These are phyloP conservation scores for Hemileccinum rubropunctum DNA, from an alignment of 768 basidiomycete species.

Conservation along the genomic window DNA sequence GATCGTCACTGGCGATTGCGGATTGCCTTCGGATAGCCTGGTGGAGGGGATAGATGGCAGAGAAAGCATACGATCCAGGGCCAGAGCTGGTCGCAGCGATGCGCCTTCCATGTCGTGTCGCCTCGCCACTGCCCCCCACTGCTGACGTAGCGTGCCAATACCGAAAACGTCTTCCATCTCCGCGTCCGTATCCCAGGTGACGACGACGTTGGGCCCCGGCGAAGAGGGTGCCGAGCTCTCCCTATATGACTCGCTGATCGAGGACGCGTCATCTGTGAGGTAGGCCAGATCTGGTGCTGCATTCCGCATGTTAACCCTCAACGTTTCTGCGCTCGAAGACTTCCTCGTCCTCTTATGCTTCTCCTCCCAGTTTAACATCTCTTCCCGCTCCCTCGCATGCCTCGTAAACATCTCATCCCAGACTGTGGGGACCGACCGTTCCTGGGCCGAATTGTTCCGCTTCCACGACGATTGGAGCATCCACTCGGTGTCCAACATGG, in stretches of 20 bases:
- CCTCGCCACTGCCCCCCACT: not conserved
- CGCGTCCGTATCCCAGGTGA: conserved; percentile 14
- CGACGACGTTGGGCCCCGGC: conserved; percentile 12
- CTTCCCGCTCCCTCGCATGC: conserved; percentile 57
- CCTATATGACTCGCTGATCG: conserved; percentile 13
- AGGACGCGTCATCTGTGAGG: conserved; percentile 19
- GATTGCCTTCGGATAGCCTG: conserved; percentile 13
- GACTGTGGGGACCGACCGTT: conserved; percentile 36
- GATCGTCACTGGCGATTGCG: conserved; percentile 28
- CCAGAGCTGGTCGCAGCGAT: conserved; percentile 2
- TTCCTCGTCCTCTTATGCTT: conserved; percentile 28
- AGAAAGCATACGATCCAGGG: conserved; percentile 7
- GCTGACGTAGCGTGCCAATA: not conserved
- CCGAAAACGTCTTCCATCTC: conserved; percentile 7
- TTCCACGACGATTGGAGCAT: conserved; percentile 32
- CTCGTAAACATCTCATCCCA: conserved; percentile 65
- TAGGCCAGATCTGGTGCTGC: conserved; percentile 9
- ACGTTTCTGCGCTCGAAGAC: conserved; percentile 42
- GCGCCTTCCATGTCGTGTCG: not conserved
- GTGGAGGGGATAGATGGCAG: conserved; percentile 31
- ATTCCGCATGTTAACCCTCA: conserved; percentile 22
- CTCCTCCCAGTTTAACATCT: conserved; percentile 52
- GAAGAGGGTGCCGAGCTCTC: conserved; percentile 21
- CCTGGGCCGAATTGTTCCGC: not conserved
- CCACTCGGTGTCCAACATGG: conserved; percentile 64